phyloP scores from a whole-genome alignment of 306 rosid genomes.

The Prunus padus region DNA sequence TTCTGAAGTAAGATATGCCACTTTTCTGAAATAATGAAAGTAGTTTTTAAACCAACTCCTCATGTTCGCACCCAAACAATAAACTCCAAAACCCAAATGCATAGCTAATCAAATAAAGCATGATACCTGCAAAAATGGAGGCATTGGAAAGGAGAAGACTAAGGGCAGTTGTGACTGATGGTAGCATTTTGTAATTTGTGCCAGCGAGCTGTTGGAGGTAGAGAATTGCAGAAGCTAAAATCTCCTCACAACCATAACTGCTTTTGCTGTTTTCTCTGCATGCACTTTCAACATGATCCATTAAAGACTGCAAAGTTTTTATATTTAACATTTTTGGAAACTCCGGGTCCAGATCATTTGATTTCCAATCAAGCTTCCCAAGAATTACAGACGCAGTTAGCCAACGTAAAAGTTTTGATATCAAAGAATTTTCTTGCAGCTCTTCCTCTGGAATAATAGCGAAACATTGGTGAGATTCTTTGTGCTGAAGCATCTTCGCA shows the following conservation, averaged over 20 bases:
- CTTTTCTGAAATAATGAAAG: neutral
- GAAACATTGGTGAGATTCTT: constrained; percentile 32
- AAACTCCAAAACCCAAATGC: neutral
- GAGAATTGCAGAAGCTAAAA: constrained; percentile 65
- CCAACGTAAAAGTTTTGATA: constrained; percentile 67
- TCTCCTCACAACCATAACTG: constrained; percentile 42
- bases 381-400: constrained; percentile 67
- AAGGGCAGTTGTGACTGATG: constrained; percentile 71
- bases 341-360: constrained; percentile 28
- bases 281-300: constrained; percentile 39
- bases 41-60: neutral
- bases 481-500: constrained; percentile 31
- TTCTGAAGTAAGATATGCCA: neutral
- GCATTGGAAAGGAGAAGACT: constrained; percentile 53
- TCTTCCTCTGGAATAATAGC: constrained; percentile 31
- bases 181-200: constrained; percentile 43
- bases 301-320: constrained; percentile 49
- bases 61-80: constrained; percentile 18
- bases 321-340: constrained; percentile 29
- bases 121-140: constrained; percentile 52
- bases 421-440: constrained; percentile 40
- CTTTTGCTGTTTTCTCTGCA: constrained; percentile 34
- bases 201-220: constrained; percentile 63
- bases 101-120: neutral
- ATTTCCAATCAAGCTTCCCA: constrained; percentile 52